A percentile compares a stretch with the other conserved stretches of the same genome.
These are phyloP conservation scores for Lactifluus echinatus DNA, from an alignment of 768 basidiomycete species.

Conservation along the genomic window DNA sequence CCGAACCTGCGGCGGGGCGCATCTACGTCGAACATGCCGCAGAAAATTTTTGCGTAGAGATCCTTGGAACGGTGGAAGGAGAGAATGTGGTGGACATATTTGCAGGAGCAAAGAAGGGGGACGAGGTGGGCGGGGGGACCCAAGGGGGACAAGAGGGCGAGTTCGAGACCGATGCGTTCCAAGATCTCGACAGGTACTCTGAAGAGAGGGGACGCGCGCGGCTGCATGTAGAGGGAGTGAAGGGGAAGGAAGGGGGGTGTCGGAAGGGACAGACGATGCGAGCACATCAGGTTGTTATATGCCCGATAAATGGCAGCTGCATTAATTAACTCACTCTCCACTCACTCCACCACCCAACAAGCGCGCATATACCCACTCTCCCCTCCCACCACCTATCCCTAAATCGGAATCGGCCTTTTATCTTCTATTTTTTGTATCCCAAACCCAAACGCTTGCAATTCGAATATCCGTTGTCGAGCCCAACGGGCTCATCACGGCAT, in stretches of 20 bases:
- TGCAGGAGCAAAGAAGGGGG: constrained; percentile 41
- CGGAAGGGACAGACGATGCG: constrained; percentile 7
- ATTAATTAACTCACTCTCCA: constrained; percentile 4
- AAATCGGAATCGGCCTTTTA: neutral
- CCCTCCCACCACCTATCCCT: neutral
- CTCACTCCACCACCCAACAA: no score
- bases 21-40: constrained; percentile 44
- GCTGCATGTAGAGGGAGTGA: neutral
- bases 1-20: constrained; percentile 46
- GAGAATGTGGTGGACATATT: constrained; percentile 33
- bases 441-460: neutral
- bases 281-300: constrained; percentile 15
- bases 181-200: constrained; percentile 38
- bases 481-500: neutral
- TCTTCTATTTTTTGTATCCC: neutral
- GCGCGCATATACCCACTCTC: neutral
- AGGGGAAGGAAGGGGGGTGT: neutral
- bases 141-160: constrained; percentile 33
- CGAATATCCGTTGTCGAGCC: neutral
- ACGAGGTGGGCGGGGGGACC: constrained; percentile 42
- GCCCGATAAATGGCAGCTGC: neutral
- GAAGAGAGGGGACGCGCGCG: constrained; percentile 8
- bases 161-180: constrained; percentile 42
- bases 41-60: constrained; percentile 49
- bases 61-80: constrained; percentile 24